These are phyloP conservation scores for Clitopilus passeckerianus DNA, from an alignment of 768 basidiomycete species.

Conservation along the genomic window DNA sequence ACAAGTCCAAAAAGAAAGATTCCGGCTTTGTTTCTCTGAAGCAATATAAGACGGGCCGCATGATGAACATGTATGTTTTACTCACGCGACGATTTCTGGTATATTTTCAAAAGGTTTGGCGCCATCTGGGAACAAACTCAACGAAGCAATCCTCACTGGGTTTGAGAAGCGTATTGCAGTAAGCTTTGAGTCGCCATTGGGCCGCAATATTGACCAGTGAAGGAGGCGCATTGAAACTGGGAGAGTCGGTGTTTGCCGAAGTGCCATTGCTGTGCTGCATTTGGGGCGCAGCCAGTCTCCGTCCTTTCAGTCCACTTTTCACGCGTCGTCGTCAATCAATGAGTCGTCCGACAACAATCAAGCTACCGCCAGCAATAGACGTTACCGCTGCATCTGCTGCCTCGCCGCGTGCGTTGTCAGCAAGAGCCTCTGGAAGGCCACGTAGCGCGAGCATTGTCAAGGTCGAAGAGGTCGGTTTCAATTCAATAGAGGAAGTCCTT, in stretches of 20 bases:
- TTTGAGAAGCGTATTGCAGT: slow-evolving; percentile 70
- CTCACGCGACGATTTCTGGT: slow-evolving; percentile 59
- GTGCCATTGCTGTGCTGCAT: background rate
- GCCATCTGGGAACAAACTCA: slow-evolving; percentile 68
- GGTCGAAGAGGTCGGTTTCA: slow-evolving; percentile 76
- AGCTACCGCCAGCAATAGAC: slow-evolving; percentile 44
- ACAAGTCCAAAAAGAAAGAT: slow-evolving; percentile 70
- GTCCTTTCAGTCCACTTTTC: slow-evolving; percentile 6
- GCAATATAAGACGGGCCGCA: slow-evolving; percentile 7
- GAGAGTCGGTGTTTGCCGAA: slow-evolving; percentile 1
- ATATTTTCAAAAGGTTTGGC: slow-evolving; percentile 55
- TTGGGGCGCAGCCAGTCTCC: slow-evolving; percentile 11
- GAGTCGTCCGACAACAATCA: slow-evolving; percentile 50
- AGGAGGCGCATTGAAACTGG: slow-evolving; percentile 40
- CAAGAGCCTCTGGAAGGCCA: slow-evolving; percentile 28
- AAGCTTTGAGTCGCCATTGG: slow-evolving; percentile 50
- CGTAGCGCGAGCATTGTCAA: slow-evolving; percentile 77
- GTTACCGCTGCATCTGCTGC: slow-evolving; percentile 21
- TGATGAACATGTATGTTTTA: background rate
- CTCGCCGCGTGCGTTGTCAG: slow-evolving; percentile 20
- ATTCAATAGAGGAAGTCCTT: slow-evolving; percentile 65
- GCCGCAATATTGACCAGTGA: slow-evolving; percentile 63
- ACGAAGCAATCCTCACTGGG: slow-evolving; percentile 61
- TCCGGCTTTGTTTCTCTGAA: slow-evolving; percentile 65
- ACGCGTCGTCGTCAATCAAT: slow-evolving; percentile 22